A percentile compares a stretch with the other conserved stretches of the same genome.
Evolutionary conservation across 1,284 basidiomycete species (phyloP).

Genomic region (Apiotrichum mycotoxinovorans): DNA sequence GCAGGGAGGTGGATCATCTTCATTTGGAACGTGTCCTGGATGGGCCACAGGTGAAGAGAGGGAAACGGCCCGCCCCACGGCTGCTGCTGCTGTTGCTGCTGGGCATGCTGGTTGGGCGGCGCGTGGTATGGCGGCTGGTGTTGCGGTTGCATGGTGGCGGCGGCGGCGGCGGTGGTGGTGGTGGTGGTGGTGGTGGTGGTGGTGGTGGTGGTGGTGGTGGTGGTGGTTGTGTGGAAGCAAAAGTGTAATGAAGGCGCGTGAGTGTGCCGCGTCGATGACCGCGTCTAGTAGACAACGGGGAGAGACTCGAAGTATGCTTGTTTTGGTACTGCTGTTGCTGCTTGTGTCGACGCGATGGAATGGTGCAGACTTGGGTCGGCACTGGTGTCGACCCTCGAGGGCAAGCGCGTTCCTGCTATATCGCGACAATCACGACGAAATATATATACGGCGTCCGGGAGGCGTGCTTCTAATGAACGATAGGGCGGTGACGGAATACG

Average conservation of each 20-base stretch:
- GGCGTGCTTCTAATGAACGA: no score
- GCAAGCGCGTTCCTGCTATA: not conserved
- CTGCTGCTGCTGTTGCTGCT: constrained; percentile 23
- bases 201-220: not conserved
- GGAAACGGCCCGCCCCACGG: constrained; percentile 51
- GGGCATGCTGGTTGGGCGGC: not conserved
- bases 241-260: no score
- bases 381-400: not conserved
- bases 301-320: no score
- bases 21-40: constrained; percentile 93
- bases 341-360: not conserved
- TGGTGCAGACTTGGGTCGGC: not conserved
- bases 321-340: not conserved
- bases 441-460: no score
- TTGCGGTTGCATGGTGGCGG: constrained; percentile 5
- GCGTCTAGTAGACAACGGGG: no score
- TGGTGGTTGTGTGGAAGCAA: no score
- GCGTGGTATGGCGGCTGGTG: constrained; percentile 1
- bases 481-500: no score
- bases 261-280: no score
- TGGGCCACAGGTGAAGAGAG: constrained; percentile 80
- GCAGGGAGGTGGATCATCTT: constrained; percentile 85
- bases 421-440: not conserved
- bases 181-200: not conserved
- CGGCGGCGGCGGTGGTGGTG: not conserved